Base-by-base conservation (phyloP, 2,329 filamentous ascomycete species). In the Bipolaris cookei region DNA sequence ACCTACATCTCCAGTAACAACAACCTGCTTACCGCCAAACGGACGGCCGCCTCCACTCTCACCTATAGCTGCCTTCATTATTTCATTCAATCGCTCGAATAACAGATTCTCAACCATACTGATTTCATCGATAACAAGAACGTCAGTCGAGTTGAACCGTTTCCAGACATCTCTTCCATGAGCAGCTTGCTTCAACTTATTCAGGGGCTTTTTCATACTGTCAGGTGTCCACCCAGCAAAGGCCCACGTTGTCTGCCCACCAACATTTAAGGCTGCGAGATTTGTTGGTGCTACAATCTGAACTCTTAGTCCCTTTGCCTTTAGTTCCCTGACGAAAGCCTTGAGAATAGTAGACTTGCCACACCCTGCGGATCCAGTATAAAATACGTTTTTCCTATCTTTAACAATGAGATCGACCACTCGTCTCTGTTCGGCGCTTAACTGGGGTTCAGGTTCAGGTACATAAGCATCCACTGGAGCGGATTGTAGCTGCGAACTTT, bases 91-190 rank as follows among this genome's bases (percentile, higher is more conserved):
- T 11, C 84, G 79, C 56, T 84, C 80, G 25, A 87, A 81, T 45
- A 82, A 77, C 6, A 80, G 68, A 51, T 82, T 84, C 47, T 86
- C 84, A 0, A 88, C 78, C 87, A 89, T 89, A 59, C 82, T 86
- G 55, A 90, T 84, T 70, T 89, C 87, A 62, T 89, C 86, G 14
- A 89, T 84, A 21, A 89, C 80, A 1, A 89, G 76, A 0, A 87
- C 82, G 47, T 88, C 78, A 0, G 82, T 85, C 0, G 69, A 30
- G 0, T 18, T 64, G 1, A 86, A 70, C 0, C 81, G 76, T 1
- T 75, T 67, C 20, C 61, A 70, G 0, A 77, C 66, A 2, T 71
- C 66, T 8, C 74, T 75, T 7, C 71, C 75, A 21, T 73, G 69
- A 0, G 78, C 76, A 1, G 43, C 65, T 0, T 32, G 3, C 32